Percentiles rank a stretch among this genome's conserved stretches.
Evolutionary conservation across 805 yeast species (phyloP).

Genomic region (Cyberlindnera mississippiensis): DNA sequence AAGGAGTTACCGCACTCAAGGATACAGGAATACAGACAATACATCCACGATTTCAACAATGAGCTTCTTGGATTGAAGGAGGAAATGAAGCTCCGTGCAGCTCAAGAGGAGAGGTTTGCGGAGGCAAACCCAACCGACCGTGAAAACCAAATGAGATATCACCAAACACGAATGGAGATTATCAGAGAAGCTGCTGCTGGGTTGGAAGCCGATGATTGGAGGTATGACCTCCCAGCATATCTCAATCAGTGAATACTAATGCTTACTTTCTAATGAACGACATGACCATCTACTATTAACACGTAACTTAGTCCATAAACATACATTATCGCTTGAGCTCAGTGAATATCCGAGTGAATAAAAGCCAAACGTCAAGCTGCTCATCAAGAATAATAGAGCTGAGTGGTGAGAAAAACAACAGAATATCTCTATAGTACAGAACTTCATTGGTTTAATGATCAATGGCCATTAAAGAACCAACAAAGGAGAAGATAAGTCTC

Average conservation of each 20-base stretch:
- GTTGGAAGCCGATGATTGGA: constrained; percentile 13
- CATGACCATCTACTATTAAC: too few relatives aligned
- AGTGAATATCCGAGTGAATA: too few relatives aligned
- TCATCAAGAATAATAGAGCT: too few relatives aligned
- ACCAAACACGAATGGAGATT: constrained; percentile 5
- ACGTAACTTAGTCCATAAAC: too few relatives aligned
- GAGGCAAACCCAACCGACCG: constrained; percentile 1
- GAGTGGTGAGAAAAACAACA: too few relatives aligned
- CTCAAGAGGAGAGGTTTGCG: constrained; percentile 3
- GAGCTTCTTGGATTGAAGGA: constrained; percentile 6
- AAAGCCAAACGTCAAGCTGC: too few relatives aligned
- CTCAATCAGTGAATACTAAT: neutral
- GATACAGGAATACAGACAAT: constrained; percentile 19
- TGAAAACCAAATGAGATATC: neutral
- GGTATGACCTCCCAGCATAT: constrained; percentile 1
- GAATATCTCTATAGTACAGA: too few relatives aligned
- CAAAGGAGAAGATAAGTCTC: constrained; percentile 87
- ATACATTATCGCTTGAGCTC: too few relatives aligned
- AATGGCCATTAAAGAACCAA: constrained; percentile 90
- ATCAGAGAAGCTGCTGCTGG: constrained; percentile 7
- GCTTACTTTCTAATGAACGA: too few relatives aligned
- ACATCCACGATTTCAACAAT: constrained; percentile 19
- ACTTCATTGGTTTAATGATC: constrained; percentile 13
- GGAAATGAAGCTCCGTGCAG: constrained; percentile 4
- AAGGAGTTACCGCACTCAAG: constrained; percentile 10